phyloP scores from a whole-genome alignment of 257 asterid species.

The Capsicum chinense region DNA sequence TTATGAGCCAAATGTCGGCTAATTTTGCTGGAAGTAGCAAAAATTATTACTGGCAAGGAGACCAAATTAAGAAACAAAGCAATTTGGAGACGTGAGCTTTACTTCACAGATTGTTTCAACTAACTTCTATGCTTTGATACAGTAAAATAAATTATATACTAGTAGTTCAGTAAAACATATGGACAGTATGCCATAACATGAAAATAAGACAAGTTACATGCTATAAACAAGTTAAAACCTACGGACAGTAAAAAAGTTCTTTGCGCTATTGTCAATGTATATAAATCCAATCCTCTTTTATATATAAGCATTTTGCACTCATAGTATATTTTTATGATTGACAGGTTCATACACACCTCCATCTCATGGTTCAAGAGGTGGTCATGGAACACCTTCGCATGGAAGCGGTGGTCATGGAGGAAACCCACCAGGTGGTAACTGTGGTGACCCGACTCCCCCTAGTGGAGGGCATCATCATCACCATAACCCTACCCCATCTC shows the following conservation, averaged over 20 bases:
- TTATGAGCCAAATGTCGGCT: neutral
- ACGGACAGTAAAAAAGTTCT: neutral
- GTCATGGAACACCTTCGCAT: constrained; percentile 38
- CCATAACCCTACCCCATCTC: constrained; percentile 52
- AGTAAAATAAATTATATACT: neutral
- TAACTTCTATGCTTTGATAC: neutral
- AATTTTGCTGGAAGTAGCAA: neutral
- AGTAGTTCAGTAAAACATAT: neutral
- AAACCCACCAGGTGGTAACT: constrained; percentile 60
- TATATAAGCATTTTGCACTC: neutral
- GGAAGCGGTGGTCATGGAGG: constrained; percentile 56
- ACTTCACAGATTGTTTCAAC: neutral
- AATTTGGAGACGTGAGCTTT: neutral
- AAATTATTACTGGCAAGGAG: neutral
- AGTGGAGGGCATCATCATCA: constrained; percentile 61
- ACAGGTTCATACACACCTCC: constrained; percentile 46
- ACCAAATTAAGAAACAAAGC: neutral
- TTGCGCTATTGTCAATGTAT: neutral
- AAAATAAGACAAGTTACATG: neutral
- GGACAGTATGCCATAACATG: neutral
- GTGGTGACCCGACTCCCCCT: constrained; percentile 75
- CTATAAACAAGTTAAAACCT: neutral
- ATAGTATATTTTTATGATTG: constrained; percentile 5
- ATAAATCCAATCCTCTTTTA: neutral
- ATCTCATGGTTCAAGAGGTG: constrained; percentile 13